Conservation (phyloP, 2,329 filamentous ascomycete species). For the Epichloe coenophiala region DNA sequence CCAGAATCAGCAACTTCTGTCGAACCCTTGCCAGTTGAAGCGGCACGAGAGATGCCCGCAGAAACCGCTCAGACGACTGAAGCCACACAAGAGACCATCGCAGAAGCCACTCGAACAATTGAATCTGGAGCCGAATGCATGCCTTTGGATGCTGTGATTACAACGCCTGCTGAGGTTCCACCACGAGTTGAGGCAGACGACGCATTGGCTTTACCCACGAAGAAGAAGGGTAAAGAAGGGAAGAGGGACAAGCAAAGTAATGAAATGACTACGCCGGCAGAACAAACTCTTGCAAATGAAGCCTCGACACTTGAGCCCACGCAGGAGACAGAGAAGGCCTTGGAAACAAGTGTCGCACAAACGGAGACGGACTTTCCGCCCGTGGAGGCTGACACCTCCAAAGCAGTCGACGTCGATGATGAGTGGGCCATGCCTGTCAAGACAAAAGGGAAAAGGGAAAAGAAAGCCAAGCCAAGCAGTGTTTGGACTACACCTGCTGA, state of each 20-base stretch:
- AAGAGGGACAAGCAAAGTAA: slow-evolving; percentile 1
- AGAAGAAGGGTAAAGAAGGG: slow-evolving; percentile 4
- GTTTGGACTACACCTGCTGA: slow-evolving; percentile 1
- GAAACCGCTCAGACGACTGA: background rate
- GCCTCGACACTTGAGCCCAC: background rate
- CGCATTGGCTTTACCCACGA: slow-evolving; percentile 1
- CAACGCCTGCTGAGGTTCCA: background rate
- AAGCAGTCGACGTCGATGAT: background rate
- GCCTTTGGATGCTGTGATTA: background rate
- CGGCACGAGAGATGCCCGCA: background rate
- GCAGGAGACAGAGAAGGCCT: background rate
- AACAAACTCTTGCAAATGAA: background rate
- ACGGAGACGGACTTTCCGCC: background rate
- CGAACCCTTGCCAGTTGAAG: background rate
- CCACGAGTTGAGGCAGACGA: background rate
- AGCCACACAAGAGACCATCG: too few relatives aligned
- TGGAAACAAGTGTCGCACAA: background rate
- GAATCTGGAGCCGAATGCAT: background rate
- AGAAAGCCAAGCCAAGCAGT: slow-evolving; percentile 11
- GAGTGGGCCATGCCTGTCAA: slow-evolving; percentile 15
- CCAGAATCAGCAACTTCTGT: background rate
- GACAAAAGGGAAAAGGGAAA: slow-evolving; percentile 30
- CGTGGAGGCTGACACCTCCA: background rate
- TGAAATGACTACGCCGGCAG: background rate
- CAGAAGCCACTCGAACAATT: background rate